Evolutionary conservation across 1,284 basidiomycete species (phyloP).

Genomic region (Tetrapyrgos nigripes): DNA sequence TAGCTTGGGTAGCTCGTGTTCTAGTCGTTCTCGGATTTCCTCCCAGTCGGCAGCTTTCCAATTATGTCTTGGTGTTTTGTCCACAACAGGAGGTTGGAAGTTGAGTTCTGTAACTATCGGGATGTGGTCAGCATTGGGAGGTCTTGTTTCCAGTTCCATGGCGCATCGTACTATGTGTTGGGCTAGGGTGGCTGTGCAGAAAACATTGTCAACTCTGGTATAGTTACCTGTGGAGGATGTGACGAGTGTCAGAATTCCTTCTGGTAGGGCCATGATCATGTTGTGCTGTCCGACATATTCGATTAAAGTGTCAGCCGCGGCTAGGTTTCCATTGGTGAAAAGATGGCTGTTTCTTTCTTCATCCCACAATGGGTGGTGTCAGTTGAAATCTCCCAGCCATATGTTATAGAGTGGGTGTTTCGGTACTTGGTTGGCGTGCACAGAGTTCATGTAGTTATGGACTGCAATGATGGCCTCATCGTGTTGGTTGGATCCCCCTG

Average conservation of each 20-base stretch:
- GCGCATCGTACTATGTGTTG: slow-evolving; percentile 21
- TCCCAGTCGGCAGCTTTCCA: slow-evolving; percentile 31
- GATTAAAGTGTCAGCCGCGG: slow-evolving; percentile 19
- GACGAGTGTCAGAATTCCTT: slow-evolving; percentile 33
- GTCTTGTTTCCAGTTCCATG: background rate
- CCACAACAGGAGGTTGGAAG: background rate
- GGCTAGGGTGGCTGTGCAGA: slow-evolving; percentile 19
- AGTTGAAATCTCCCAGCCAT: slow-evolving; percentile 52
- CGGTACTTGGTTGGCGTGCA: background rate
- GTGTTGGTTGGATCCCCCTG: slow-evolving; percentile 14
- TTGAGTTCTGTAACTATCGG: slow-evolving; percentile 21
- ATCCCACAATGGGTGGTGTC: slow-evolving; percentile 53
- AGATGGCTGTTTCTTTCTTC: slow-evolving; percentile 42
- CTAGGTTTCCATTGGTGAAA: slow-evolving; percentile 28
- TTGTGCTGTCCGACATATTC: slow-evolving; percentile 18
- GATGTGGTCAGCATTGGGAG: slow-evolving; percentile 26
- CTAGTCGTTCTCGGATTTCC: slow-evolving; percentile 15
- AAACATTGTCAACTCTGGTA: slow-evolving; percentile 43
- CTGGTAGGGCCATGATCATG: slow-evolving; percentile 34
- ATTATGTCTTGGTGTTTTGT: slow-evolving; percentile 14
- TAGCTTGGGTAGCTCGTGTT: too few relatives aligned
- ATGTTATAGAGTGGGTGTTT: slow-evolving; percentile 14
- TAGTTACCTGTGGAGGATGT: slow-evolving; percentile 31
- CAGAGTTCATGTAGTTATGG: background rate
- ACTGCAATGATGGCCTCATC: slow-evolving; percentile 10